A percentile compares a stretch with the other conserved stretches of the same genome.
Conservation (phyloP, 1,284 basidiomycete genomes). For the Apiotrichum domesticum region DNA sequence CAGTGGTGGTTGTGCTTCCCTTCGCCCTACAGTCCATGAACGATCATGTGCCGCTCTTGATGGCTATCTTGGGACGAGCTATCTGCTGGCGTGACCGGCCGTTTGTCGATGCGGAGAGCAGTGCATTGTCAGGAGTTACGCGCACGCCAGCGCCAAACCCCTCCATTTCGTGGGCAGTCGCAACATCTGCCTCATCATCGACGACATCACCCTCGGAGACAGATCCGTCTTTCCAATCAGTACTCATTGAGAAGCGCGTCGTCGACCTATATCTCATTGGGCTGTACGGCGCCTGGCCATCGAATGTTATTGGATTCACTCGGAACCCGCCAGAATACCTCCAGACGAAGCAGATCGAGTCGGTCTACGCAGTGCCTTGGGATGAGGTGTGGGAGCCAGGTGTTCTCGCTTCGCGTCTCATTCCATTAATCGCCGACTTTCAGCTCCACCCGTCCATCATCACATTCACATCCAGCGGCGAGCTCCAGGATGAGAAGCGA, state of each 20-base stretch:
- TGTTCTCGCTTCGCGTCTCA: conserved; percentile 25
- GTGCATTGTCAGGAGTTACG: conserved; percentile 21
- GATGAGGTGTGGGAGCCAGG: conserved; percentile 32
- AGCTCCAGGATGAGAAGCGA: conserved; percentile 36
- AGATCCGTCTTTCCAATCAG: conserved; percentile 5
- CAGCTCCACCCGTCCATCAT: conserved; percentile 38
- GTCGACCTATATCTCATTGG: conserved; percentile 30
- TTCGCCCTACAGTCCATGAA: conserved; percentile 29
- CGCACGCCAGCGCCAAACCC: conserved; percentile 25
- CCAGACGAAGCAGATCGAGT: conserved; percentile 23
- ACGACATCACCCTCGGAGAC: neutral
- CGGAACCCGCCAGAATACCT: conserved; percentile 38
- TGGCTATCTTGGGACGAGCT: conserved; percentile 36
- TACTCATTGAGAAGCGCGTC: conserved; percentile 19
- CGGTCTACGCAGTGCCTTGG: conserved; percentile 37
- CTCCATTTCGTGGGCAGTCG: conserved; percentile 23
- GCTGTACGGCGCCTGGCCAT: conserved; percentile 41
- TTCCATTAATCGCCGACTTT: conserved; percentile 37
- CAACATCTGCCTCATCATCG: conserved; percentile 1
- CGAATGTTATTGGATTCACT: conserved; percentile 41
- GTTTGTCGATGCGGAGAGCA: conserved; percentile 25
- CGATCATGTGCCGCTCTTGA: conserved; percentile 31
- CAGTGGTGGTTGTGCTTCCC: conserved; percentile 31
- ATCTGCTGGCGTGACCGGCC: conserved; percentile 41
- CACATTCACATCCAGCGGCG: conserved; percentile 34